Evolutionary conservation across 208 protist species (phyloP).

Genomic region (Vickermania ingenoplastis): DNA sequence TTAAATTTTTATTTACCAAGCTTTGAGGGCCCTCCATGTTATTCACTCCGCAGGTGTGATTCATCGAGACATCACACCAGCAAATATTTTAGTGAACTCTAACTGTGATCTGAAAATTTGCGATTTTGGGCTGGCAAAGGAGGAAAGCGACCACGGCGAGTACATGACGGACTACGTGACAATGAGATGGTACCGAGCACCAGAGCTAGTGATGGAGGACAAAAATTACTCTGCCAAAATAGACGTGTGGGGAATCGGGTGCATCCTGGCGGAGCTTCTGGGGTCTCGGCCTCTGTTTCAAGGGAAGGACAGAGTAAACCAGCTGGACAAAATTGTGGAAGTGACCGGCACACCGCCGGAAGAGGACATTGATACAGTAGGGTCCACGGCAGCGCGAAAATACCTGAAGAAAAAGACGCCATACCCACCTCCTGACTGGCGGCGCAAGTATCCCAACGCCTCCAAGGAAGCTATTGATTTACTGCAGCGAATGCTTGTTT

Average conservation of each 20-base stretch:
- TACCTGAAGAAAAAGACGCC: slow-evolving; percentile 77
- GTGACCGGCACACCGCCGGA: slow-evolving; percentile 86
- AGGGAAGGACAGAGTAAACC: slow-evolving; percentile 83
- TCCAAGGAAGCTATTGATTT: slow-evolving; percentile 82
- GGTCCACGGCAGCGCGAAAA: slow-evolving; percentile 72
- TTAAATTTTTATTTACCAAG: slow-evolving; percentile 96
- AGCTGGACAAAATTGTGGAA: slow-evolving; percentile 89
- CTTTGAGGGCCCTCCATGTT: slow-evolving; percentile 88
- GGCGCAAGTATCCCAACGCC: slow-evolving; percentile 63
- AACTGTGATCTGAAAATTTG: slow-evolving; percentile 96
- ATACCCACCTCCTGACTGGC: slow-evolving; percentile 44
- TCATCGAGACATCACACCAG: slow-evolving; percentile 95
- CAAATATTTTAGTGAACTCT: slow-evolving; percentile 94
- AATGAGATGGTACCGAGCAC: slow-evolving; percentile 93
- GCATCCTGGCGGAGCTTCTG: slow-evolving; percentile 85
- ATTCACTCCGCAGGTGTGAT: slow-evolving; percentile 93
- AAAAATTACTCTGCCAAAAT: slow-evolving; percentile 84
- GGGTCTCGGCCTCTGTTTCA: slow-evolving; percentile 80
- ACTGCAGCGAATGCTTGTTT: slow-evolving; percentile 86
- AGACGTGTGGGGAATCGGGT: slow-evolving; percentile 88
- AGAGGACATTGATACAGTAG: slow-evolving; percentile 72
- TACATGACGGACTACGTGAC: slow-evolving; percentile 93
- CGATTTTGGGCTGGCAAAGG: slow-evolving; percentile 91
- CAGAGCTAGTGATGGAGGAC: slow-evolving; percentile 90
- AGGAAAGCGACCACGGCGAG: slow-evolving; percentile 77